These are phyloP conservation scores for Suillus alpinus DNA, from an alignment of 768 basidiomycete species.

Conservation along the genomic window DNA sequence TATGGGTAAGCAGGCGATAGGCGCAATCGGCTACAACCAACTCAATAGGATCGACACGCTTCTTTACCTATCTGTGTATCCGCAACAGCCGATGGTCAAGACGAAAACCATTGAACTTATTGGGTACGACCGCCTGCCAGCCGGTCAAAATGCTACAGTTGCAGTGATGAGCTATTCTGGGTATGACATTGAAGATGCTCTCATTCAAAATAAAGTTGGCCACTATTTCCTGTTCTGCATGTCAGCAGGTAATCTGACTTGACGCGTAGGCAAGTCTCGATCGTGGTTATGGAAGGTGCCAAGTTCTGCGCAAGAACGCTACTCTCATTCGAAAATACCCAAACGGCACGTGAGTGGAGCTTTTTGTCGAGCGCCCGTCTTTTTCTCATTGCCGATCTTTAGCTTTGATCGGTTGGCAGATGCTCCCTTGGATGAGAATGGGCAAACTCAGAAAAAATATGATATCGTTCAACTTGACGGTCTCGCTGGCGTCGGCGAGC, in stretches of 20 bases:
- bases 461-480: conserved; percentile 92
- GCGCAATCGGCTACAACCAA: conserved; percentile 97
- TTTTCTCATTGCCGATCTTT: conserved; percentile 1
- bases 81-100: conserved; percentile 99
- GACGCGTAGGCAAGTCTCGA: conserved; percentile 80
- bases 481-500: conserved; percentile 91
- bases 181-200: conserved; percentile 98
- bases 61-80: conserved; percentile 96
- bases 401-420: conserved; percentile 95
- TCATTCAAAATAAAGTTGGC: conserved; percentile 87
- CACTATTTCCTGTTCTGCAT: conserved; percentile 7
- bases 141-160: conserved; percentile 97
- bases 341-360: conserved; percentile 83
- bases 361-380: conserved; percentile 3
- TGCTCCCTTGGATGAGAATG: conserved; percentile 82
- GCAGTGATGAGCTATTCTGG: conserved; percentile 99
- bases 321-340: conserved; percentile 95
- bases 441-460: conserved; percentile 77
- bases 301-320: conserved; percentile 93
- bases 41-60: conserved; percentile 97
- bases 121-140: conserved; percentile 94
- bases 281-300: conserved; percentile 95
- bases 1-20: conserved; percentile 99
- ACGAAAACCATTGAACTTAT: conserved; percentile 97
- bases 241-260: conserved; percentile 6